Percentiles rank a stretch among this genome's conserved stretches.
Evolutionary conservation across 78 protist genomes (phyloP).

Genomic region (Bodo saltans): DNA sequence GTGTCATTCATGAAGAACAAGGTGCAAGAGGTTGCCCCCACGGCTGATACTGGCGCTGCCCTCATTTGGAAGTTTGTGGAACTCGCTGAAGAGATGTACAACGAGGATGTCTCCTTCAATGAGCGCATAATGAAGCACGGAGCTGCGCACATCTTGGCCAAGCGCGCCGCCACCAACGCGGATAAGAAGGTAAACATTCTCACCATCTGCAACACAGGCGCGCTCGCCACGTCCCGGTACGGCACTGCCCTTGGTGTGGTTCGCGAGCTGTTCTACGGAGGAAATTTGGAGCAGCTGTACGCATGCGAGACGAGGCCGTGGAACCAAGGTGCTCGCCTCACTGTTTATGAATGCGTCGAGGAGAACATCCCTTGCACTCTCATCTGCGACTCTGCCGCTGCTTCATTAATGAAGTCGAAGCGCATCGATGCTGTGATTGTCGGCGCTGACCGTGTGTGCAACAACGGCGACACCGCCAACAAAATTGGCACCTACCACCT

Average conservation of each 20-base stretch:
- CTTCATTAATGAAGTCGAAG: conserved; percentile 9
- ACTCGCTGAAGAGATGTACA: conserved; percentile 30
- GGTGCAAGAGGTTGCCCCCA: not conserved
- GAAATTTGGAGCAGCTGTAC: conserved; percentile 32
- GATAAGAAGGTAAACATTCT: conserved; percentile 4
- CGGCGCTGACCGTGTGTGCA: conserved; percentile 62
- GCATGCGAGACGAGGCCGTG: conserved; percentile 66
- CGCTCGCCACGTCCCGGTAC: conserved; percentile 63
- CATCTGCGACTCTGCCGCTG: conserved; percentile 39
- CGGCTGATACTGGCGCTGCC: not conserved
- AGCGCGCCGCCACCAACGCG: not conserved
- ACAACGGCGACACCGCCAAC: conserved; percentile 72
- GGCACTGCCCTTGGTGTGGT: conserved; percentile 76
- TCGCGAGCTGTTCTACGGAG: conserved; percentile 25
- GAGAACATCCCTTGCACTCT: conserved; percentile 53
- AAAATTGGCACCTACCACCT: conserved; percentile 62
- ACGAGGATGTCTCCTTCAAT: conserved; percentile 26
- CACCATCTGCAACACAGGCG: conserved; percentile 72
- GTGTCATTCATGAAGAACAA: conserved; percentile 12
- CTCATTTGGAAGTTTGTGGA: not conserved
- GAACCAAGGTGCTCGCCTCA: conserved; percentile 64
- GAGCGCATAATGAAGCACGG: conserved; percentile 37
- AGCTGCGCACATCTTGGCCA: not conserved
- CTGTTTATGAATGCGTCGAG: conserved; percentile 46
- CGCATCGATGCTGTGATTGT: conserved; percentile 42